Conservation (phyloP, 2,329 filamentous ascomycete species). For the Penicillium sp. region DNA sequence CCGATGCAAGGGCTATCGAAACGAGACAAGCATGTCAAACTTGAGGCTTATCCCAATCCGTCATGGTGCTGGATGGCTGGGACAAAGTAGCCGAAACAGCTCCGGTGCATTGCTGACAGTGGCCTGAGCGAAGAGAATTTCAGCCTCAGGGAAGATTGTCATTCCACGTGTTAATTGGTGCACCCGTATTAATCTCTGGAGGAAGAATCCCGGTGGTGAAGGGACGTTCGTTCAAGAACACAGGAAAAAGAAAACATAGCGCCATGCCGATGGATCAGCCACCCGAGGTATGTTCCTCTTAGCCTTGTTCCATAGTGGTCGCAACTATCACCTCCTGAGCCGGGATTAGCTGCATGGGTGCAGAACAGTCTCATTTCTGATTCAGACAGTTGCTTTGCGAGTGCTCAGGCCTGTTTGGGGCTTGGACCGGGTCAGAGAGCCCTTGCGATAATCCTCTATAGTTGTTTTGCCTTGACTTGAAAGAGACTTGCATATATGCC, state of each 20-base stretch:
- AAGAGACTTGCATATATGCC: no score
- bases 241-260: constrained; percentile 1
- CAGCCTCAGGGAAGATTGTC: constrained; percentile 1
- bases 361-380: constrained; percentile 6
- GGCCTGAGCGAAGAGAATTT: not conserved
- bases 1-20: constrained; percentile 7
- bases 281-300: constrained; percentile 5
- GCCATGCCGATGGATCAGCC: constrained; percentile 1
- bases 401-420: constrained; percentile 9
- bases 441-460: no score
- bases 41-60: constrained; percentile 9
- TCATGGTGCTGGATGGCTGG: constrained; percentile 3
- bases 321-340: constrained; percentile 3
- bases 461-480: no score
- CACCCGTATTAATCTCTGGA: no score
- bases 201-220: no score
- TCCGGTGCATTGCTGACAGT: constrained; percentile 3
- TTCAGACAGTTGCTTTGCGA: constrained; percentile 5
- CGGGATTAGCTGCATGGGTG: constrained; percentile 8
- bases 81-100: constrained; percentile 1
- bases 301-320: not conserved
- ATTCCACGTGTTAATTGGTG: no score
- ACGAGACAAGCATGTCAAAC: constrained; percentile 12
- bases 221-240: no score
- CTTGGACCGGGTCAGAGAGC: no score